Percentiles rank a stretch among this genome's conserved stretches.
These are phyloP conservation scores for Echium plantagineum DNA, from an alignment of 257 asterid genomes.

Conservation along the genomic window DNA sequence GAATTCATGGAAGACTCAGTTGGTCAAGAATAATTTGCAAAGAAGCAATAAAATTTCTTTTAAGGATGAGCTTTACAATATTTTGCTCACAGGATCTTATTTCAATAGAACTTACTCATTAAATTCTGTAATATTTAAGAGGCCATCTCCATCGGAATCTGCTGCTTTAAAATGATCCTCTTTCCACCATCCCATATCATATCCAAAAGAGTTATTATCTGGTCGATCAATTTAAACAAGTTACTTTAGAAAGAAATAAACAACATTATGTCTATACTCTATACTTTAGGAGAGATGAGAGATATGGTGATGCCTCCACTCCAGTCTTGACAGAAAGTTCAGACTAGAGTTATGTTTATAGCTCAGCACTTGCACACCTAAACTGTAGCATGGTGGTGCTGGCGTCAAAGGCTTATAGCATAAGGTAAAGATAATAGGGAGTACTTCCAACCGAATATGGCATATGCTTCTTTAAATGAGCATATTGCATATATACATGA, in stretches of 20 bases:
- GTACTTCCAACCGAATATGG: too few species aligned
- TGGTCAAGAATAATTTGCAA: neutral
- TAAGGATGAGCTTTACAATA: too few species aligned
- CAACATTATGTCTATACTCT: neutral
- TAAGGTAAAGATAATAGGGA: too few species aligned
- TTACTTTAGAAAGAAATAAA: neutral
- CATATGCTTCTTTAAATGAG: too few species aligned
- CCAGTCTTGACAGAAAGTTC: neutral
- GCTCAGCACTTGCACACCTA: too few species aligned
- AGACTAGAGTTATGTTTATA: too few species aligned
- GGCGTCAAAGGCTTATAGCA: too few species aligned
- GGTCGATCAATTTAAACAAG: conserved; percentile 3
- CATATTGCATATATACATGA: too few species aligned
- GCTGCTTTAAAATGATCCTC: conserved; percentile 93
- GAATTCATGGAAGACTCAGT: too few species aligned
- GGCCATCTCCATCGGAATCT: conserved; percentile 83
- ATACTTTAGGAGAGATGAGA: neutral
- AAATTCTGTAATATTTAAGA: conserved; percentile 70
- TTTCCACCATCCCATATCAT: conserved; percentile 98
- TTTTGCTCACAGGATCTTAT: neutral
- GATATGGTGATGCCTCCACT: neutral
- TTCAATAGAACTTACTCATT: conserved; percentile 58
- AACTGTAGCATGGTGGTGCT: too few species aligned
- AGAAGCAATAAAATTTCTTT: too few species aligned
- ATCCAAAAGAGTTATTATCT: conserved; percentile 63